These are phyloP conservation scores for Lantana camara DNA, from an alignment of 257 asterid species.

Conservation along the genomic window DNA sequence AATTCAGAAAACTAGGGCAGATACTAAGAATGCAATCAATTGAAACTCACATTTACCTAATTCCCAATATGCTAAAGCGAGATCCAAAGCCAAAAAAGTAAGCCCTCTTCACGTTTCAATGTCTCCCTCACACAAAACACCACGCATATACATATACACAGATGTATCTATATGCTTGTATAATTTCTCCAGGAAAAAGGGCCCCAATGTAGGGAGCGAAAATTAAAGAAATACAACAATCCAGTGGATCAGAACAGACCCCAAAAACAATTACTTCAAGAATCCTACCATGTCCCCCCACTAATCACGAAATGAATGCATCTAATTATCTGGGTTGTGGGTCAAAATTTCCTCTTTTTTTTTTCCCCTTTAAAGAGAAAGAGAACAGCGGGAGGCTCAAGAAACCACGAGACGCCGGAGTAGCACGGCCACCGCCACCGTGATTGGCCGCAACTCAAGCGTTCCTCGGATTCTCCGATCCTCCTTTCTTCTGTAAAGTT, in stretches of 20 bases:
- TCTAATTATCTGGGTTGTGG: neutral
- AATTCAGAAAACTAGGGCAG: neutral
- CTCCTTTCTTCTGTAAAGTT: neutral
- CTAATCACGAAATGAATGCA: slow-evolving; percentile 17
- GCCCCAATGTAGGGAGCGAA: slow-evolving; percentile 34
- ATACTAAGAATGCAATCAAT: neutral
- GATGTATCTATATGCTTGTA: slow-evolving; percentile 20
- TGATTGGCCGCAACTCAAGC: slow-evolving; percentile 28
- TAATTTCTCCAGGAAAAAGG: slow-evolving; percentile 27
- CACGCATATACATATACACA: slow-evolving; percentile 16
- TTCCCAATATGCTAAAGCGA: slow-evolving; percentile 15
- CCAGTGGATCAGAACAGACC: slow-evolving; percentile 32
- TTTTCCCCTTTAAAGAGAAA: neutral
- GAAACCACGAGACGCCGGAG: slow-evolving; percentile 27
- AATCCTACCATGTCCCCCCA: slow-evolving; percentile 35
- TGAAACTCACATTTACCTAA: slow-evolving; percentile 17
- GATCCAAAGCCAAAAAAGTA: slow-evolving; percentile 39
- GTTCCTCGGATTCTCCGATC: slow-evolving; percentile 33
- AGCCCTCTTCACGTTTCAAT: slow-evolving; percentile 47
- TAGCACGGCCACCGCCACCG: slow-evolving; percentile 32
- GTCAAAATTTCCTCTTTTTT: neutral
- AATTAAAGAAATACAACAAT: slow-evolving; percentile 12
- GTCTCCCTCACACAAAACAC: slow-evolving; percentile 65
- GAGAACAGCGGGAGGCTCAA: slow-evolving; percentile 8
- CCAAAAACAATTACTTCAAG: slow-evolving; percentile 29